phyloP scores from a whole-genome alignment of 2,329 filamentous ascomycete species.

The Scedosporium aurantiacum region DNA sequence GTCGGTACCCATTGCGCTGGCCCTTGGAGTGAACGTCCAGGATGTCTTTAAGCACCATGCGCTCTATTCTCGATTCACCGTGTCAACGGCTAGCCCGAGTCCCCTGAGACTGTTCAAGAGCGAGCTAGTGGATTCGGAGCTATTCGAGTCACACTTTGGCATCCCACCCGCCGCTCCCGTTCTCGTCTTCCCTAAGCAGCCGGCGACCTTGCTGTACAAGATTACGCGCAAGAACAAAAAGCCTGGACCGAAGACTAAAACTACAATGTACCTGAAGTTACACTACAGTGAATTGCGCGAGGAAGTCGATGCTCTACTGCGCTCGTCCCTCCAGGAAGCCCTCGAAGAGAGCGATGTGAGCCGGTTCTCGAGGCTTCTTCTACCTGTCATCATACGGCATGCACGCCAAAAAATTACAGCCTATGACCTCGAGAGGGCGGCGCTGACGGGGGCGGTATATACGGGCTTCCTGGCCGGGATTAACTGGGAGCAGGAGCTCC shows the following conservation, averaged over 20 bases:
- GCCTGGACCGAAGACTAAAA: constrained; percentile 14
- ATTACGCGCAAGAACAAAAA: constrained; percentile 44
- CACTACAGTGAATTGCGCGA: constrained; percentile 68
- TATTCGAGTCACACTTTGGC: constrained; percentile 55
- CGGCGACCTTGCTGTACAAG: constrained; percentile 70
- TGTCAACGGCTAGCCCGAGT: constrained; percentile 66
- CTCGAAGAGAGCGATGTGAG: constrained; percentile 29
- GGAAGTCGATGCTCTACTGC: constrained; percentile 48
- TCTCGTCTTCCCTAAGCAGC: constrained; percentile 68
- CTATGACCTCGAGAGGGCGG: constrained; percentile 44
- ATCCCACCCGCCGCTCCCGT: constrained; percentile 37
- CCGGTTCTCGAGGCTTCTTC: constrained; percentile 35
- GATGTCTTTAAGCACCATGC: constrained; percentile 80
- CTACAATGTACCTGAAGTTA: constrained; percentile 55
- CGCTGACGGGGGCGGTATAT: constrained; percentile 39
- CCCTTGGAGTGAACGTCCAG: constrained; percentile 90
- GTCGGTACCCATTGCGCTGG: constrained; percentile 59
- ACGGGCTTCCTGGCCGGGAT: constrained; percentile 35
- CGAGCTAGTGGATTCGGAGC: constrained; percentile 56
- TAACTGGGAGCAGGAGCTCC: constrained; percentile 38
- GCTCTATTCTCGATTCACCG: constrained; percentile 81
- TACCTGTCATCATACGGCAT: constrained; percentile 31
- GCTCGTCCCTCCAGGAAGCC: constrained; percentile 27
- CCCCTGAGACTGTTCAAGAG: constrained; percentile 67
- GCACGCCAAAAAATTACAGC: constrained; percentile 31